Evolutionary conservation across 805 yeast genomes (phyloP), one percentile per base, ranked within the genome.

Genomic region (Saccharomycopsis malanga): DNA sequence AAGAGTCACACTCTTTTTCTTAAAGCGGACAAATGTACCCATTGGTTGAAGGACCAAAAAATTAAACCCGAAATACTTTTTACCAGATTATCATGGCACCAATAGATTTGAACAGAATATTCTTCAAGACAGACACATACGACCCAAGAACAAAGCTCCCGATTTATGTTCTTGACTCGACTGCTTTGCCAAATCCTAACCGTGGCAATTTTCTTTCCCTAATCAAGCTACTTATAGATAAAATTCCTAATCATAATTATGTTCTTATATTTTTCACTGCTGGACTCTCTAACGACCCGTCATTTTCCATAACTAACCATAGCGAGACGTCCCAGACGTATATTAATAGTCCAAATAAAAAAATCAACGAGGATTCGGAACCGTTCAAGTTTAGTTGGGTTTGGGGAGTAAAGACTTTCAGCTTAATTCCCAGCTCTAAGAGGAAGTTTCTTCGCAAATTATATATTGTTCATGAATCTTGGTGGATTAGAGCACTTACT

Each of bases 381-480:
- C 14, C 25, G 15, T 24, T 43, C 27, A 48, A 46, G 22, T 49
- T 52, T 43, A 34, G 44, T 40, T 80, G 94, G 88, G 70, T 81
- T 5, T 83, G 87, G 76, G 85, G 87, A 50, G 68, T 77, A n/a
- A 72, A 68, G 42, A 70, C 78, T 45, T 77, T 73, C 58, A 65
- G 75, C 52, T 64, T 76, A 53, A 71, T 91, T 23, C 79, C 91
- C 1, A 71, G 74, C 14, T 70, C 69, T 4, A 64, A 72, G 38
- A 74, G 77, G 50, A 72, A 74, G 44, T 69, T 74, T 46, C 63
- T 91, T 38, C 66, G 67, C 44, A 81, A 78, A 57, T 69, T 87
- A 2, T 83, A 81, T 53, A 74, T 89, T 25, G 95, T 91, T 2
- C 97, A 91, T 63, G 96, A 89, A 55, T 82, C 84, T 40, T 88